A percentile compares a stretch with the other conserved stretches of the same genome.
Conservation (phyloP, 306 rosid genomes). For the Biancaea sappan region DNA sequence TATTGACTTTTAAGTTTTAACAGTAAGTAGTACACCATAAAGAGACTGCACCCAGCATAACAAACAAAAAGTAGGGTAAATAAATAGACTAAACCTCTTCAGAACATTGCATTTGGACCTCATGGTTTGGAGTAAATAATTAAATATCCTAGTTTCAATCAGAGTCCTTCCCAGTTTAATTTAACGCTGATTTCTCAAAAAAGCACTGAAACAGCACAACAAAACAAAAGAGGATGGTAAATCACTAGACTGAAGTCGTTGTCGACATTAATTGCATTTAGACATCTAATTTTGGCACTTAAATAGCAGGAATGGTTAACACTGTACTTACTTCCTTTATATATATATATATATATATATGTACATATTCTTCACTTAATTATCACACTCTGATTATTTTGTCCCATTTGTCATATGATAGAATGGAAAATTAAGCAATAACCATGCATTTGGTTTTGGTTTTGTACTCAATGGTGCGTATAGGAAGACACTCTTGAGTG, state of each 20-base stretch:
- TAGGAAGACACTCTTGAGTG: too few relatives aligned
- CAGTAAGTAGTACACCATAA: constrained; percentile 14
- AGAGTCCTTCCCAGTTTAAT: constrained; percentile 23
- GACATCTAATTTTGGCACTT: constrained; percentile 18
- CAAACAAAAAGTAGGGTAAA: constrained; percentile 26
- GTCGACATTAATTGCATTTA: constrained; percentile 27
- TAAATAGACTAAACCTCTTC: constrained; percentile 9
- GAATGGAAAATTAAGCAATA: too few relatives aligned
- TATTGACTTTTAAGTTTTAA: constrained; percentile 36
- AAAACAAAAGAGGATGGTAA: constrained; percentile 16
- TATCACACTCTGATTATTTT: too few relatives aligned
- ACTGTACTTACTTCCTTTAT: too few relatives aligned
- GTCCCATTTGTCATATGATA: too few relatives aligned
- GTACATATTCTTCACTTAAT: too few relatives aligned
- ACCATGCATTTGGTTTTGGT: too few relatives aligned
- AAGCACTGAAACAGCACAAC: background rate
- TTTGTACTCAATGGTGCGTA: too few relatives aligned
- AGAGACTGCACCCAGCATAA: constrained; percentile 28
- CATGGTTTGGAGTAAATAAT: constrained; percentile 12
- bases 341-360: too few relatives aligned
- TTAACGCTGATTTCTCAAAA: background rate
- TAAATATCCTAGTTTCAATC: constrained; percentile 32
- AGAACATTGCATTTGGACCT: constrained; percentile 38
- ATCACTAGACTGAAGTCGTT: background rate
- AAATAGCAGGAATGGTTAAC: too few relatives aligned